These are phyloP conservation scores for Cercophora newfieldiana DNA, from an alignment of 495 filamentous ascomycete genomes.

Conservation along the genomic window DNA sequence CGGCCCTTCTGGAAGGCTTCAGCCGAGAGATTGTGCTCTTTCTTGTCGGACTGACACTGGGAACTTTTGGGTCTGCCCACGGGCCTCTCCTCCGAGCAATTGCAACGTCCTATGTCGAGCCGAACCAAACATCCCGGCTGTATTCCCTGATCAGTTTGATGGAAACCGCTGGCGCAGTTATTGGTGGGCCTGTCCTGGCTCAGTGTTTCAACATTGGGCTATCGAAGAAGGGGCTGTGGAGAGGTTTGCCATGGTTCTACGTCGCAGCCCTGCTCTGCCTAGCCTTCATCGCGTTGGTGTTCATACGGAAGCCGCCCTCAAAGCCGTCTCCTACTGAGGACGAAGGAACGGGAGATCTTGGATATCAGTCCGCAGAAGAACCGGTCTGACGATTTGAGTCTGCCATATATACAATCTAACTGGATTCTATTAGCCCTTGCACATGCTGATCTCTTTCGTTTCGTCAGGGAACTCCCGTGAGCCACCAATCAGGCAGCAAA, in stretches of 20 bases:
- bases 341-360: background rate
- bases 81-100: constrained; percentile 46
- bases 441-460: background rate
- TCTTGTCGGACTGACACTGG: constrained; percentile 53
- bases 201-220: constrained; percentile 47
- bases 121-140: constrained; percentile 55
- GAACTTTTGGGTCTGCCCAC: constrained; percentile 57
- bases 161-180: constrained; percentile 54
- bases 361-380: constrained; percentile 10
- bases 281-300: constrained; percentile 5
- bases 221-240: constrained; percentile 10
- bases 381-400: background rate
- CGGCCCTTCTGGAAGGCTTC: constrained; percentile 26
- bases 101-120: constrained; percentile 52
- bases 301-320: background rate
- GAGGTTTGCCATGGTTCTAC: constrained; percentile 18
- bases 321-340: background rate
- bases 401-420: background rate
- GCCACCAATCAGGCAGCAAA: constrained; percentile 25
- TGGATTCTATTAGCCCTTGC: no score
- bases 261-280: background rate
- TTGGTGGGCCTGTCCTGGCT: constrained; percentile 55
- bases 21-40: constrained; percentile 53
- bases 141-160: constrained; percentile 59
- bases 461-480: constrained; percentile 11